Evolutionary conservation across 2,329 filamentous ascomycete genomes (phyloP), one percentile per base, ranked within the genome.

Genomic region (Aotearoamyces nothofagi): DNA sequence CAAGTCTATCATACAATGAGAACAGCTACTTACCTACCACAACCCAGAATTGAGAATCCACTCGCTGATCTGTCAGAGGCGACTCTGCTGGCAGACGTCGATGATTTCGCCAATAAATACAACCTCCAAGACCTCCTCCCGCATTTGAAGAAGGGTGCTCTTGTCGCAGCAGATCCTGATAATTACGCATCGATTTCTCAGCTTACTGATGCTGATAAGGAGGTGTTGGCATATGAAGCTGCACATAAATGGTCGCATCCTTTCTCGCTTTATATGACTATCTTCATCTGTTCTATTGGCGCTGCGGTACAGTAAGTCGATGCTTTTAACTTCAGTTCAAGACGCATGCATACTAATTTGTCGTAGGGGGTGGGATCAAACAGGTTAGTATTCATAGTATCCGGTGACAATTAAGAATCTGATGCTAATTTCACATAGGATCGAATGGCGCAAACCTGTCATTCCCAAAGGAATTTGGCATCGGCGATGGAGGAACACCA

Each of bases 201-300:
- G 15, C 30, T 56, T 17, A 35, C 46, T n/a, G 41, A 46, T 15
- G 52, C 53, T 26, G 46, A 47, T 17, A 35, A 40, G 10, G 32
- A 40, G 2, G 31, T 72, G 33, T 14, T 41, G 16, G 29, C 28
- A 12, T 34, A 71, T 32, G 77, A 81, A 49, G 56, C 63, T 22
- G 56, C 66, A 12, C 71, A 80, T 59, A 75, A 72, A 43, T 81
- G 76, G 69, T 61, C 63, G 36, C 61, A 74, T 19, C 71, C 76
- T 0, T 57, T 46, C 42, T 62, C 63, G 30, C 57, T 81, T 8
- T 75, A 72, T 51, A 58, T 77, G 38, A 78, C 76, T 20, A 76
- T 81, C 39, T 55, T 66, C 8, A 65, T 71, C 12, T 77, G 71
- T 47, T 78, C 74, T 27, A 66, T 79, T 28, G 74, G 70, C 24